Evolutionary conservation across 2,329 filamentous ascomycete genomes (phyloP).

Genomic region (Fusarium nodosum): DNA sequence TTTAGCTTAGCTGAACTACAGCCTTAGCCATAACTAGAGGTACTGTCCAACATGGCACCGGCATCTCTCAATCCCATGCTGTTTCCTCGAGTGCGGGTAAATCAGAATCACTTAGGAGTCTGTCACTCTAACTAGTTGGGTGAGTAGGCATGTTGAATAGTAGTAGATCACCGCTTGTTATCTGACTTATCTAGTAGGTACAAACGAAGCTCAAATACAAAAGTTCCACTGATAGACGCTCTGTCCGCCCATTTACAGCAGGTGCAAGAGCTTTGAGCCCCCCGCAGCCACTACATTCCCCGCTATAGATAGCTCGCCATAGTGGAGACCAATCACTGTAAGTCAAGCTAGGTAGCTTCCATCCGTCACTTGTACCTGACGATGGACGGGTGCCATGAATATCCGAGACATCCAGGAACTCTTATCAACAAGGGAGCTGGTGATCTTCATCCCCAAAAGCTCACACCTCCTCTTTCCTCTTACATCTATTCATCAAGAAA

Average conservation of each 20-base stretch:
- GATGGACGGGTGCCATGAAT: neutral
- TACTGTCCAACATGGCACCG: neutral
- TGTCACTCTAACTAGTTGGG: neutral
- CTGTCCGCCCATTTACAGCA: neutral
- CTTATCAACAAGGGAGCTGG: conserved; percentile 24
- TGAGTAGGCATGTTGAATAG: neutral
- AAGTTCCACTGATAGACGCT: conserved; percentile 18
- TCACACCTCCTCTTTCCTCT: conserved; percentile 18
- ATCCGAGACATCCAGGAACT: conserved; percentile 10
- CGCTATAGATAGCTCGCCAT: conserved; percentile 27
- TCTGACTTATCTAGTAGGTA: neutral
- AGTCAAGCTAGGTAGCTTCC: conserved; percentile 4
- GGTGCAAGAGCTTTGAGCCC: neutral
- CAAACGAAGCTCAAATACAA: conserved; percentile 12
- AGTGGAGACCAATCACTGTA: conserved; percentile 33
- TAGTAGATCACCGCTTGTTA: neutral
- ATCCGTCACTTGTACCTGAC: conserved; percentile 5
- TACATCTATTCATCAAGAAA: neutral
- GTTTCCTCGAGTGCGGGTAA: neutral
- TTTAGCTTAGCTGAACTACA: neutral
- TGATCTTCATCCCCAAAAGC: conserved; percentile 37
- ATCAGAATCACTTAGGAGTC: neutral
- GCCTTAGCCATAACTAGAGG: too few relatives aligned
- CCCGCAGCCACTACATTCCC: conserved; percentile 15
- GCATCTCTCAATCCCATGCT: neutral